Evolutionary conservation across 2,329 filamentous ascomycete genomes (phyloP).

Genomic region (Plenodomus biglobosus): DNA sequence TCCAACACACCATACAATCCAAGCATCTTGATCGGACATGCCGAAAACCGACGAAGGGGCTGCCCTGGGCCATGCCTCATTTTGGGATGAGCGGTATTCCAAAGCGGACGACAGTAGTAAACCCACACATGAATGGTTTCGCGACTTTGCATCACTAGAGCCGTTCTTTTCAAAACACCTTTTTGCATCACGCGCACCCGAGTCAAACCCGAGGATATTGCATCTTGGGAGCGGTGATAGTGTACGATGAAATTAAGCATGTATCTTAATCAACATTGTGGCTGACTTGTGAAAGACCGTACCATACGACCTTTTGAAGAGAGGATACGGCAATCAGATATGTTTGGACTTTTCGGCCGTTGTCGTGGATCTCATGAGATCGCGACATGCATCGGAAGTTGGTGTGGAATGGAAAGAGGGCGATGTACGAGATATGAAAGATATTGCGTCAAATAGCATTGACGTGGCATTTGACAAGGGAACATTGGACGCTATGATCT

Average conservation of each 20-base stretch:
- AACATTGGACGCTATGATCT: slow-evolving; percentile 59
- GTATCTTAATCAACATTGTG: background rate
- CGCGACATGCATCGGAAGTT: slow-evolving; percentile 42
- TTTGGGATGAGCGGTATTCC: slow-evolving; percentile 56
- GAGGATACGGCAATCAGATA: slow-evolving; percentile 56
- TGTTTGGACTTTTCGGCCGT: slow-evolving; percentile 60
- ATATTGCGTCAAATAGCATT: slow-evolving; percentile 47
- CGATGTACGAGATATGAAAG: slow-evolving; percentile 56
- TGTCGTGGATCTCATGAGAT: slow-evolving; percentile 57
- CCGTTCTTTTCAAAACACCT: slow-evolving; percentile 52
- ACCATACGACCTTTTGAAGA: slow-evolving; percentile 51
- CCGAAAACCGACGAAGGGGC: slow-evolving; percentile 10
- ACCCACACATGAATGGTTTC: slow-evolving; percentile 59
- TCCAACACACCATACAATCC: background rate
- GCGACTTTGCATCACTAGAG: slow-evolving; percentile 52
- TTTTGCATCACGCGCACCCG: slow-evolving; percentile 37
- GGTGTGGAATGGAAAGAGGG: slow-evolving; percentile 54
- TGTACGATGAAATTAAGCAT: slow-evolving; percentile 36
- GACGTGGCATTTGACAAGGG: slow-evolving; percentile 62
- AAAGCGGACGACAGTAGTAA: slow-evolving; percentile 36
- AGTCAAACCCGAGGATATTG: slow-evolving; percentile 50
- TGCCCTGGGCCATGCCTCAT: slow-evolving; percentile 27
- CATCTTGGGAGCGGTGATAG: slow-evolving; percentile 62
- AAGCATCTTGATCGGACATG: background rate
- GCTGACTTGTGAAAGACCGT: slow-evolving; percentile 53